Evolutionary conservation across 106 monocot species (phyloP).

Genomic region (Dendrobium chrysotoxum): DNA sequence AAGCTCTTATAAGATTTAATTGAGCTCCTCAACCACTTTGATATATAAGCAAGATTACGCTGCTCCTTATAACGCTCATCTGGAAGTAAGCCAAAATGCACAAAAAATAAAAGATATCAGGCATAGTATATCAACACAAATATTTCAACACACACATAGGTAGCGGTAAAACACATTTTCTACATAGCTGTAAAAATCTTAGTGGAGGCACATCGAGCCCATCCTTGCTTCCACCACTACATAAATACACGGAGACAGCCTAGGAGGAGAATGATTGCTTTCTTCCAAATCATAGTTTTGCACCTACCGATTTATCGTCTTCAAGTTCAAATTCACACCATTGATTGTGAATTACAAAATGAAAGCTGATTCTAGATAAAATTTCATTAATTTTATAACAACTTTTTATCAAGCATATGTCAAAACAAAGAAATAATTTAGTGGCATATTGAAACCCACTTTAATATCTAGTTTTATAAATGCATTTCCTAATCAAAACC

Average conservation of each 20-base stretch:
- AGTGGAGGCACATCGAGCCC: neutral
- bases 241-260: neutral
- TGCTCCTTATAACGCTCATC: constrained; percentile 89
- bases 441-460: too few relatives aligned
- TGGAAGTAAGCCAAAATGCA: constrained; percentile 19
- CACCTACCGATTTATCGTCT: neutral
- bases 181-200: neutral
- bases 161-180: neutral
- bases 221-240: too few relatives aligned
- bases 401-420: too few relatives aligned
- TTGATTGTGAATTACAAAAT: neutral
- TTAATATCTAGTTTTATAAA: too few relatives aligned
- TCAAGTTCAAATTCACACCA: neutral
- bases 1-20: constrained; percentile 66
- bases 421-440: too few relatives aligned
- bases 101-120: neutral
- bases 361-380: too few relatives aligned
- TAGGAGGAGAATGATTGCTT: neutral
- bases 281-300: neutral
- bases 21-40: constrained; percentile 87
- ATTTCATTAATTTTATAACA: too few relatives aligned
- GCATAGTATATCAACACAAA: neutral
- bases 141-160: neutral
- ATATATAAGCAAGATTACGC: constrained; percentile 61
- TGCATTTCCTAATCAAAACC: too few relatives aligned